Base-by-base conservation (phyloP, 495 filamentous ascomycete genomes). In the Lophiostoma macrostomum region DNA sequence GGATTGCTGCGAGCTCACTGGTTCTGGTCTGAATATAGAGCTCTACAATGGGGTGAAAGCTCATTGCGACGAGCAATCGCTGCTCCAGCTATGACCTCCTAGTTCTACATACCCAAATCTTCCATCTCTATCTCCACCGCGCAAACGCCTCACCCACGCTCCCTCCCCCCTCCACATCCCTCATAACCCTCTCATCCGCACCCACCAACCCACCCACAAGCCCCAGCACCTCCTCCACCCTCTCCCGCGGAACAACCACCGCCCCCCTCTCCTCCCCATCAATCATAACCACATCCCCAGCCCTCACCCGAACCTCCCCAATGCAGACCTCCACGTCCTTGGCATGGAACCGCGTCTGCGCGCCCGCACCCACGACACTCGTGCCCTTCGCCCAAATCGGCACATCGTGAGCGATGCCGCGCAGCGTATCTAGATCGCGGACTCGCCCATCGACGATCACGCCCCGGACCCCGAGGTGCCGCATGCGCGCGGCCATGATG, bases 401-500 rank as follows among this genome's bases (percentile, higher is more conserved):
- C 24, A 82, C 8, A 5, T 20, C 39, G n/a, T 32, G 50, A 13
- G 64, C 71, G 13, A 73, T 70, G 28, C 53, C 71, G 14, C 59
- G 63, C 36, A 86, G 56, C 53, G 82, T 76, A 0, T 52, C 69
- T 28, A 87, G 51, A 69, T 88, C 84, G n/a, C 85, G 70, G 1
- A 83, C 76, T 24, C 83, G 65, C 0, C 85, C 85, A 49, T 75
- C 71, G 0, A 85, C 77, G 16, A 87, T 69, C 3, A 79, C 74
- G 11, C 69, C 80, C 44, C 65, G 67, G 0, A 76, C 75, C 0
- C 68, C 76, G 0, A 79, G 67, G 5, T 67, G 52, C 49, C 77
- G 78, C 76, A 86, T 81, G 20, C 84, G 68, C 11, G 74, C 69
- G 1, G 81, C 85, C 73, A 87, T 83, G 49, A 87, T 84, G 1